A percentile compares a stretch with the other conserved stretches of the same genome.
phyloP scores from a whole-genome alignment of 257 asterid species.

The Lycium ferocissimum region DNA sequence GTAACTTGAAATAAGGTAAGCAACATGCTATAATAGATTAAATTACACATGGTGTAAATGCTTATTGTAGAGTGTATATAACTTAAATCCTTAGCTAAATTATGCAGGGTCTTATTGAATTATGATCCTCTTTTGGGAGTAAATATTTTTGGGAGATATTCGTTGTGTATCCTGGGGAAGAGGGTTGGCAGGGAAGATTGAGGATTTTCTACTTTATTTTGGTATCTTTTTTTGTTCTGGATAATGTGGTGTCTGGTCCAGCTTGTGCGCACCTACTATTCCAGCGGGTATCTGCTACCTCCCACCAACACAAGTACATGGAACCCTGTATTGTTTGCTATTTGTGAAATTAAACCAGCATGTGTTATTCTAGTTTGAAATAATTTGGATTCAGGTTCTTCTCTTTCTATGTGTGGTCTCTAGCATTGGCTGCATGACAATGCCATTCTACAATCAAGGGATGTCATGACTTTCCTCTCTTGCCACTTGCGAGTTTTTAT shows the following conservation, averaged over 20 bases:
- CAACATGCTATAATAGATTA: neutral
- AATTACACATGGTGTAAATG: neutral
- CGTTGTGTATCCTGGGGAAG: neutral
- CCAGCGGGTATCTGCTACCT: neutral
- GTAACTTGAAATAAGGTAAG: neutral
- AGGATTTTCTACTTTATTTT: neutral
- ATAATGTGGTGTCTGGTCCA: neutral
- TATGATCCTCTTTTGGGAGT: constrained; percentile 22
- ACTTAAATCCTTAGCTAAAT: neutral
- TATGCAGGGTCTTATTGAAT: constrained; percentile 6
- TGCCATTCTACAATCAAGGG: neutral
- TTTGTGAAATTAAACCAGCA: neutral
- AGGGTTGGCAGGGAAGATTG: neutral
- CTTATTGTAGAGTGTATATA: too few relatives aligned
- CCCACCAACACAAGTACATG: neutral
- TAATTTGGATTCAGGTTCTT: neutral
- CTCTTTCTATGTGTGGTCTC: neutral
- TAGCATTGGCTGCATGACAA: neutral
- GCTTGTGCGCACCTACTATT: neutral
- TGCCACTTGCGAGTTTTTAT: neutral
- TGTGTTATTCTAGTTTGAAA: neutral
- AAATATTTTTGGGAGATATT: neutral
- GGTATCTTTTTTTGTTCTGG: neutral
- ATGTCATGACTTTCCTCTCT: neutral
- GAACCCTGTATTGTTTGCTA: neutral